Conservation (phyloP, 441 rosid genomes). For the Iberis amara region DNA sequence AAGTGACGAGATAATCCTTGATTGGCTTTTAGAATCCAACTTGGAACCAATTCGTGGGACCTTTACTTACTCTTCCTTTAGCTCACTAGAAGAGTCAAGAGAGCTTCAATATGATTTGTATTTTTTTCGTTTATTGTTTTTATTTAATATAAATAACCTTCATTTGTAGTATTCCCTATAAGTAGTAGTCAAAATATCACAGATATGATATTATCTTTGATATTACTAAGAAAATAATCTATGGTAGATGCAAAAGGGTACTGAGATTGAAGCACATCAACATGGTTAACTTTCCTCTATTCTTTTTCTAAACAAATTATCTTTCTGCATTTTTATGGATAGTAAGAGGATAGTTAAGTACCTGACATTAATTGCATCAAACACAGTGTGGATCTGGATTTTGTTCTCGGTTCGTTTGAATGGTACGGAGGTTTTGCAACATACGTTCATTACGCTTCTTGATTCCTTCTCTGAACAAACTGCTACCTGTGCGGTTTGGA, state of each 20-base stretch:
- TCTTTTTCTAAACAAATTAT: background rate
- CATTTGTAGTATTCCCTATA: too few relatives aligned
- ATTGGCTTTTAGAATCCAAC: conserved; percentile 30
- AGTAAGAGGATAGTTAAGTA: background rate
- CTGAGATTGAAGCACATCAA: background rate
- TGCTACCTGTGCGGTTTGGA: conserved; percentile 35
- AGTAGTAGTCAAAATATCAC: too few relatives aligned
- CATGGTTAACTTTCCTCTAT: conserved; percentile 4
- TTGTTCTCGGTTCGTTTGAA: conserved; percentile 16
- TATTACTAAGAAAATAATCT: too few relatives aligned
- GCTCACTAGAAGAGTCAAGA: too few relatives aligned
- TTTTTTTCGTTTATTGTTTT: too few relatives aligned
- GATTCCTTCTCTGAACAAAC: conserved; percentile 52
- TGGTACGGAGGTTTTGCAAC: conserved; percentile 34
- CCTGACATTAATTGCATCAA: conserved; percentile 6
- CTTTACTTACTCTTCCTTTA: conserved; percentile 26
- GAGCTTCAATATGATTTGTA: too few relatives aligned
- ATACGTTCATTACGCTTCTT: conserved; percentile 43
- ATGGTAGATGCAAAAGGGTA: too few relatives aligned
- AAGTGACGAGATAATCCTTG: conserved; percentile 24
- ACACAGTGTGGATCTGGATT: conserved; percentile 11
- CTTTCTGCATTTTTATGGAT: background rate
- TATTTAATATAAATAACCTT: too few relatives aligned
- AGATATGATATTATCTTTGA: too few relatives aligned
- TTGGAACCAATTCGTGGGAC: conserved; percentile 24